Percentiles rank a stretch among this genome's conserved stretches.
Evolutionary conservation across 306 rosid genomes (phyloP).

Genomic region (Fragaria nilgerrensis): DNA sequence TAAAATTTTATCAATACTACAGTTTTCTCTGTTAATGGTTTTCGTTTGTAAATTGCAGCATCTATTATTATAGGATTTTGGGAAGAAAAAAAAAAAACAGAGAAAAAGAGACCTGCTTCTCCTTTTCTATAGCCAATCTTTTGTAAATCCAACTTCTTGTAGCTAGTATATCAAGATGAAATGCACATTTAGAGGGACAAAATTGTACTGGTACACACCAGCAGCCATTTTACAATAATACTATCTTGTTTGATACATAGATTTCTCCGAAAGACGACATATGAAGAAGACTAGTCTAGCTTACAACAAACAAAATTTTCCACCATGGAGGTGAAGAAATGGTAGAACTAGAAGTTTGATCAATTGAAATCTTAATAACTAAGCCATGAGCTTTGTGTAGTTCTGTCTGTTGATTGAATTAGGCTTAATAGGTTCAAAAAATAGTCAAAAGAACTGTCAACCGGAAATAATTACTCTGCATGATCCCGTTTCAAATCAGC

Average conservation of each 20-base stretch:
- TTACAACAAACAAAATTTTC: background rate
- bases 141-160: background rate
- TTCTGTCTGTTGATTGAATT: background rate
- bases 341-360: background rate
- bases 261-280: background rate
- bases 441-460: background rate
- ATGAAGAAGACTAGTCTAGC: background rate
- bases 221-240: constrained; percentile 11
- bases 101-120: no score
- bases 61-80: no score
- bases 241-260: constrained; percentile 8
- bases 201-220: background rate
- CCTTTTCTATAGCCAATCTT: no score
- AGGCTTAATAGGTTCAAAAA: background rate
- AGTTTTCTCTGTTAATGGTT: no score
- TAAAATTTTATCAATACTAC: no score
- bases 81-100: no score
- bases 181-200: background rate
- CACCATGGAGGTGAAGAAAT: background rate
- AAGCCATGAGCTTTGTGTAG: background rate
- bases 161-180: background rate
- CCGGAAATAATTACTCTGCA: constrained; percentile 15
- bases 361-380: background rate
- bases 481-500: constrained; percentile 24
- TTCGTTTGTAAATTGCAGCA: no score